Evolutionary conservation across 1,139 yeast genomes (phyloP), one percentile per base, ranked within the genome.

Genomic region (Zygosaccharomyces pseudobailii): DNA sequence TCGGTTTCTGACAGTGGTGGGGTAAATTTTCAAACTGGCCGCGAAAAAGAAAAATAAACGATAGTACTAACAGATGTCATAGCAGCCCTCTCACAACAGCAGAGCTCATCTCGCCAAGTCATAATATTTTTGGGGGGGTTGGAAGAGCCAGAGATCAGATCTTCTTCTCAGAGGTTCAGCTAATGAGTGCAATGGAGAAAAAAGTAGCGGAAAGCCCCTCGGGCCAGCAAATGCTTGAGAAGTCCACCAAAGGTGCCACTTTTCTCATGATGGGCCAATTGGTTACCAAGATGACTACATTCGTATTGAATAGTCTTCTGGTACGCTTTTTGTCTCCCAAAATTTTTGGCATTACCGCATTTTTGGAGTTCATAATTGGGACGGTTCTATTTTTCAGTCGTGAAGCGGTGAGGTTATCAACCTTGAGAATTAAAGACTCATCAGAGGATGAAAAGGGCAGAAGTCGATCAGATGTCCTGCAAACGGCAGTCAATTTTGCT

Each of bases 341-440:
- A 34, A 65, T 84, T 6, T 79, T 90, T 57, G 98, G 97, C 3
- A 75, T 82, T 32, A 78, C 89, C n/a, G 76, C 89, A 6, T 85
- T 85, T 57, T 70, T 89, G 52, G 97, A 92, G 61, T 82, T 92
- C 51, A 63, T 87, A 25, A 74, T 79, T 23, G 78, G 82, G 28
- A 80, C 94, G 0, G 74, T 81, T 1, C 67, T 90, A 28, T 87
- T 87, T 62, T 82, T 88, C 63, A 78, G 94, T 52, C 71, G 97
- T 47, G 97, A 92, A 59, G 95, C 95, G 0, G 79, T 80, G 37
- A 70, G 98, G 47, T 65, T 89, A 23, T 78, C 96, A 0, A 74
- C 86, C 20, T 90, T 87, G 59, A 72, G 96, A 50, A 79, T 84
- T 49, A 56, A 63, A 51, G 50, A 51, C n/a, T 41, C 51, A 10